Evolutionary conservation across 1,284 basidiomycete species (phyloP), one percentile per base, ranked within the genome.

Genomic region (Cryptococcus sp.): DNA sequence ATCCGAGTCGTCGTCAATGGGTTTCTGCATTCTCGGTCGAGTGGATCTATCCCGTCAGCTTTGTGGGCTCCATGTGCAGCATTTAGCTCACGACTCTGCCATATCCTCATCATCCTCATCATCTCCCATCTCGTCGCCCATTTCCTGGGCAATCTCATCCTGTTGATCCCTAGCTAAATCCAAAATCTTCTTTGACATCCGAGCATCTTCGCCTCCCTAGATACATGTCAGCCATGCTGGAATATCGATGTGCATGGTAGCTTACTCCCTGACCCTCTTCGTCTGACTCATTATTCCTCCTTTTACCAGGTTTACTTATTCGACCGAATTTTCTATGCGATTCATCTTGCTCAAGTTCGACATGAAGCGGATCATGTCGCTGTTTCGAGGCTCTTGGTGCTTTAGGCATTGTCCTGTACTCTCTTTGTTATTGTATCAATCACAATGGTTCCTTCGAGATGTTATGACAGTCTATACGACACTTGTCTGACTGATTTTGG

Each of bases 121-220:
- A 31, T 73, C 71, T 31, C 59, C 80, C 13, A 75, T 73, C 4
- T 68, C 79, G 30, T 72, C 69, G 15, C 65, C 70, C 36, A 74
- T 68, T 58, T 83, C 84, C 41, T 83, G 83, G 36, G 84, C 83
- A 7, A 93, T 75, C 73, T 98, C 96, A 70, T 92, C 86, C 76
- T 98, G 94, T 76, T 98, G 96, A 65, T 90, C 87, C 66, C 85
- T 83, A 10, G 95, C 95, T 55, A 98, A 84, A 68, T 93, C 86
- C 65, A 98, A 88, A 57, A 98, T 98, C 67, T 87, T 89, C 60
- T 83, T 82, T 1, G 91, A 96, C 15, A 87, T 88, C 76, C 90
- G 90, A 4, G 89, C 84, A 72, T 94, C 90, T 59, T 95, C 79
- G 8, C 86, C 85, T 46, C 79, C 80, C 89, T 93, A 52, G 34